Conservation (phyloP, 169 alveolate genomes). For the Plasmodium knowlesi region DNA sequence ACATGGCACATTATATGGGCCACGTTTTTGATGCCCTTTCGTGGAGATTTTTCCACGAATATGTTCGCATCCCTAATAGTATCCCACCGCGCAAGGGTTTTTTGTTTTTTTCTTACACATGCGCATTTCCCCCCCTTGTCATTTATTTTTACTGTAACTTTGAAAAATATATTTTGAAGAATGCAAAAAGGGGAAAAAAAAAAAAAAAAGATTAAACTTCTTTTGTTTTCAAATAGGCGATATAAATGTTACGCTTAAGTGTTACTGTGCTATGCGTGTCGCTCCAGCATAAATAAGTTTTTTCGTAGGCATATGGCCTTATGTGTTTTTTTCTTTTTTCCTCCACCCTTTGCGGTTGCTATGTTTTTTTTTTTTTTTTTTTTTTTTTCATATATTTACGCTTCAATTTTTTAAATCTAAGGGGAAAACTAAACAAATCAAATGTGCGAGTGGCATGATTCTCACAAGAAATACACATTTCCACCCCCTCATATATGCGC, state of each 20-base stretch:
- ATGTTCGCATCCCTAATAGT: neutral
- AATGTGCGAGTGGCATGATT: neutral
- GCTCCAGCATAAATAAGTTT: neutral
- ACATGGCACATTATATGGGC: neutral
- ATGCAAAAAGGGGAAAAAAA: neutral
- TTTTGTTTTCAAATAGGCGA: neutral
- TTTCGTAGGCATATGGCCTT: neutral
- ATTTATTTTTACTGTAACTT: neutral
- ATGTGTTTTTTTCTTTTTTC: neutral
- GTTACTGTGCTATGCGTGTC: conserved; percentile 1
- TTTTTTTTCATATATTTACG: neutral
- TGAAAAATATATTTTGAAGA: neutral
- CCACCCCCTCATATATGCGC: neutral
- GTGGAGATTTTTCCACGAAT: neutral
- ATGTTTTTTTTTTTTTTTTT: neutral
- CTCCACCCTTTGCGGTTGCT: neutral
- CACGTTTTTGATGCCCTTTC: neutral
- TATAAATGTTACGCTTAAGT: neutral
- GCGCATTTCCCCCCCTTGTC: neutral
- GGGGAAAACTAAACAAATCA: neutral
- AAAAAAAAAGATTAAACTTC: neutral
- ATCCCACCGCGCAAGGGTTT: neutral
- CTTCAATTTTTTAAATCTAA: neutral
- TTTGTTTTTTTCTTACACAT: neutral
- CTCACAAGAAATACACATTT: neutral